Evolutionary conservation across 177 flowering plant species (phyloP).

Genomic region (Vitis hybrid): DNA sequence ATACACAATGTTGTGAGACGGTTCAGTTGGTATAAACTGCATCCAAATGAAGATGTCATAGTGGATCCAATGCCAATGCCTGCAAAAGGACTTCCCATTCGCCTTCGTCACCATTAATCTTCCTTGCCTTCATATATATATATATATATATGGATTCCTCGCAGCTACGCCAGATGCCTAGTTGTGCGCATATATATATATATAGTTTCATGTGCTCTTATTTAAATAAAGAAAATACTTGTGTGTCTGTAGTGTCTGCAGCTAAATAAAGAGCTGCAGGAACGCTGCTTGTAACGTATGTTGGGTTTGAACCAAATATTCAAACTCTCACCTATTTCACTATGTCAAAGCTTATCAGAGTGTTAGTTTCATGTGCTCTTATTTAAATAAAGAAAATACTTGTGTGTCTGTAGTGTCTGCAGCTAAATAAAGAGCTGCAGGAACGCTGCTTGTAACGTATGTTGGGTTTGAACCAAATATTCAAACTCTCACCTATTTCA

Average conservation of each 20-base stretch:
- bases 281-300: too few species aligned
- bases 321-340: too few species aligned
- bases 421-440: too few species aligned
- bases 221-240: background rate
- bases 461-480: too few species aligned
- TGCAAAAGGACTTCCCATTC: constrained; percentile 49
- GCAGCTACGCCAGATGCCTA: too few species aligned
- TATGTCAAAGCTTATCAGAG: too few species aligned
- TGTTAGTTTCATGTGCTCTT: background rate
- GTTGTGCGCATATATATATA: background rate
- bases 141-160: background rate
- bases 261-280: too few species aligned
- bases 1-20: constrained; percentile 54
- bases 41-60: constrained; percentile 40
- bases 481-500: too few species aligned
- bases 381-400: background rate
- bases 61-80: constrained; percentile 52
- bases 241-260: too few species aligned
- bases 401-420: too few species aligned
- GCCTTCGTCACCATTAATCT: constrained; percentile 31
- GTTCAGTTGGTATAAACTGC: constrained; percentile 44
- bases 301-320: too few species aligned
- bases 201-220: background rate
- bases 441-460: too few species aligned
- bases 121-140: background rate